These are phyloP conservation scores for Mycena amicta DNA, from an alignment of 768 basidiomycete species.

Conservation along the genomic window DNA sequence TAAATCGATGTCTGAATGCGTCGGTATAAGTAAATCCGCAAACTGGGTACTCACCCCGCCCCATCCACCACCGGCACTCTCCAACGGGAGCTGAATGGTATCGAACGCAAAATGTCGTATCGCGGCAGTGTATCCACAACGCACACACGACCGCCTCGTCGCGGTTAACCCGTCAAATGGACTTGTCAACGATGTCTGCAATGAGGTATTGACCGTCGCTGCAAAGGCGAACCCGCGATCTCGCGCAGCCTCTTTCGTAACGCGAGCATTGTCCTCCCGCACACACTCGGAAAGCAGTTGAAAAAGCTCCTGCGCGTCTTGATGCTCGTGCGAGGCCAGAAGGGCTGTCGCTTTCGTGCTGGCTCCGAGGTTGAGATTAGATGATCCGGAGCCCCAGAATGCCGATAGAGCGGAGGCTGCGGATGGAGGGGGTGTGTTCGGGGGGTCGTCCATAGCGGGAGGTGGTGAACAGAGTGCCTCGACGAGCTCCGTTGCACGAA, in stretches of 20 bases:
- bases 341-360: conserved; percentile 50
- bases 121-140: conserved; percentile 92
- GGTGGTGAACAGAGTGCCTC: conserved; percentile 50
- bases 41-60: conserved; percentile 8
- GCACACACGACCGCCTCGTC: conserved; percentile 82
- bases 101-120: conserved; percentile 92
- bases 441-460: conserved; percentile 34
- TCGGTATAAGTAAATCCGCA: neutral
- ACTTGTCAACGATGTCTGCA: conserved; percentile 56
- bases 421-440: conserved; percentile 41
- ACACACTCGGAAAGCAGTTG: conserved; percentile 89
- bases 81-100: conserved; percentile 71
- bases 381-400: conserved; percentile 59
- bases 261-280: conserved; percentile 77
- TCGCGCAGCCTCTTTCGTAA: conserved; percentile 70
- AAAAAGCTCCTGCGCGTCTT: conserved; percentile 98
- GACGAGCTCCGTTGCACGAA: conserved; percentile 39
- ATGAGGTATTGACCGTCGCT: conserved; percentile 24
- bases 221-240: conserved; percentile 72
- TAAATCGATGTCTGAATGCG: conserved; percentile 10
- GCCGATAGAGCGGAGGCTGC: conserved; percentile 67
- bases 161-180: conserved; percentile 92
- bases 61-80: conserved; percentile 13
- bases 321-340: conserved; percentile 90
- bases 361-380: neutral